phyloP scores from a whole-genome alignment of 352 stramenopile genomes.

The Globisporangium lucens region DNA sequence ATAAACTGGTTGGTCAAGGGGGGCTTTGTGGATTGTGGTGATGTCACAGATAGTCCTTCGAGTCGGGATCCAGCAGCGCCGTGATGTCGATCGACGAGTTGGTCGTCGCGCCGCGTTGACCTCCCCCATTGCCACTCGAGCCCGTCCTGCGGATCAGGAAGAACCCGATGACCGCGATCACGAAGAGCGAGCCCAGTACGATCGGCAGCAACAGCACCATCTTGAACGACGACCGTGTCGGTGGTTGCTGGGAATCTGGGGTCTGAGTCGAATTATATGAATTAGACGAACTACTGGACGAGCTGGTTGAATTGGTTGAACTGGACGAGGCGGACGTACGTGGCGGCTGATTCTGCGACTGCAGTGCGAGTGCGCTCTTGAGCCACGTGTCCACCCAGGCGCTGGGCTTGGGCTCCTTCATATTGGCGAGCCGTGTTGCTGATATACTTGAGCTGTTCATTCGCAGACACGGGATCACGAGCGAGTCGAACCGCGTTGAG shows the following conservation, averaged over 20 bases:
- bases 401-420: slow-evolving; percentile 4
- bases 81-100: slow-evolving; percentile 2
- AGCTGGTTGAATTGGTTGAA: background rate
- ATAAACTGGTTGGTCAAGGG: too few relatives aligned
- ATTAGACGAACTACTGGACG: background rate
- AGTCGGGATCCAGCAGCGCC: background rate
- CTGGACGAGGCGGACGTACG: background rate
- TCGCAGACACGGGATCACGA: slow-evolving; percentile 9
- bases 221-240: background rate
- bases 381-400: slow-evolving; percentile 10
- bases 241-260: background rate
- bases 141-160: background rate
- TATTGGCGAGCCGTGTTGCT: background rate
- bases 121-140: background rate
- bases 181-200: slow-evolving; percentile 7
- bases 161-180: slow-evolving; percentile 8
- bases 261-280: background rate
- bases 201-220: slow-evolving; percentile 10
- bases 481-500: slow-evolving; percentile 1
- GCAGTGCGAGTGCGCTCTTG: background rate
- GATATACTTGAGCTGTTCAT: background rate
- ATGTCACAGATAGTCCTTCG: background rate
- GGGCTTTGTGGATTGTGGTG: too few relatives aligned
- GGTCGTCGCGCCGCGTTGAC: background rate
- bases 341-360: background rate